Conservation (phyloP, 2,329 filamentous ascomycete species). For the Neonectria sp. region DNA sequence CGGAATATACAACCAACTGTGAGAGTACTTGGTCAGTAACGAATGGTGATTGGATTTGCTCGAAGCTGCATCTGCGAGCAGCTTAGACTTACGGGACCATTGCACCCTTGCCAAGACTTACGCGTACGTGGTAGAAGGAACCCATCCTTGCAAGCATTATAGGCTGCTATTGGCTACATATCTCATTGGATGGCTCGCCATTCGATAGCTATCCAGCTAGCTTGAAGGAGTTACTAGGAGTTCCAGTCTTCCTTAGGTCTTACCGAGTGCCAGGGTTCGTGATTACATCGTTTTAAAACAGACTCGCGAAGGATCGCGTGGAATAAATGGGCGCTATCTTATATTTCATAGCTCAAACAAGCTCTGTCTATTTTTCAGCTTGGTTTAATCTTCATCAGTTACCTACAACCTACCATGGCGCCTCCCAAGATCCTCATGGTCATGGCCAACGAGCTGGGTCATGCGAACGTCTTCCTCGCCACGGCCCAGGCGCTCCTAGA, state of each 20-base stretch:
- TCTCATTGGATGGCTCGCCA: no score
- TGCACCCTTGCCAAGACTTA: no score
- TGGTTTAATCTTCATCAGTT: not conserved
- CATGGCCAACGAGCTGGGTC: constrained; percentile 16
- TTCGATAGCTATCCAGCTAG: no score
- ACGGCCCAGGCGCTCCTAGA: constrained; percentile 15
- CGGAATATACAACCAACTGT: no score
- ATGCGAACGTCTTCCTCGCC: constrained; percentile 26
- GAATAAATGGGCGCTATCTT: not conserved
- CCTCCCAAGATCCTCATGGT: constrained; percentile 12
- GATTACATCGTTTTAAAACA: not conserved
- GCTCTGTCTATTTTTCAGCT: not conserved
- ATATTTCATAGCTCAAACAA: not conserved
- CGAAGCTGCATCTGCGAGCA: not conserved
- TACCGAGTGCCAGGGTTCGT: not conserved
- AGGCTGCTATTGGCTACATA: not conserved
- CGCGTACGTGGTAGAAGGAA: not conserved
- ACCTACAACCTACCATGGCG: not conserved
- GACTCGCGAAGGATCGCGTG: not conserved
- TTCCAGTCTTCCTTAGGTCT: not conserved
- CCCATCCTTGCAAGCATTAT: not conserved
- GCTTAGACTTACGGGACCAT: not conserved
- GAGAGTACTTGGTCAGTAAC: not conserved
- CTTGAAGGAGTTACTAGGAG: no score
- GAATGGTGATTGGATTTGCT: not conserved